Evolutionary conservation across 352 stramenopile species (phyloP).

Genomic region (Pythium coloratum): DNA sequence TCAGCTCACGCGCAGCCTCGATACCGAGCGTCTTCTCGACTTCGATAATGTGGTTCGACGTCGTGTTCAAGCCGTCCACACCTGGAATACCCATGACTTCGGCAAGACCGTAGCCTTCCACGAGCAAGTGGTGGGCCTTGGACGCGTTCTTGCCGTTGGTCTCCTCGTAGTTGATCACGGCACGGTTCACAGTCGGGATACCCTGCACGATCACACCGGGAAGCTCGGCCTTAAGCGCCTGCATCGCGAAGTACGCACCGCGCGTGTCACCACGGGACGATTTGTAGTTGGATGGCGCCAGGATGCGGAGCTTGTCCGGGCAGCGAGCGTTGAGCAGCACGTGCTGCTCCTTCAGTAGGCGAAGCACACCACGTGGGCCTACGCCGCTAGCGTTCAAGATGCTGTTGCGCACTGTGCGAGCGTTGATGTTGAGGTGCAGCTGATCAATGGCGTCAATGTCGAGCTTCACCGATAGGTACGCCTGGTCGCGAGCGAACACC

Average conservation of each 20-base stretch:
- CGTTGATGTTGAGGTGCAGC: constrained; percentile 96
- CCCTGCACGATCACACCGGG: constrained; percentile 98
- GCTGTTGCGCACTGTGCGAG: constrained; percentile 86
- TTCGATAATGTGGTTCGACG: constrained; percentile 99
- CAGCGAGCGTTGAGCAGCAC: constrained; percentile 82
- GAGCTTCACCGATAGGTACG: constrained; percentile 97
- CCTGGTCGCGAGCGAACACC: constrained; percentile 92
- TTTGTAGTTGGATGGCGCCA: constrained; percentile 87
- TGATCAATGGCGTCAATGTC: constrained; percentile 96
- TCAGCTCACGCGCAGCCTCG: constrained; percentile 96
- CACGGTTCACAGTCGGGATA: constrained; percentile 96
- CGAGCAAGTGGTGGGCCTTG: constrained; percentile 95
- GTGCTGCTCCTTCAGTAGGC: constrained; percentile 83
- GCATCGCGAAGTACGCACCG: constrained; percentile 93
- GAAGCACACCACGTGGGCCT: constrained; percentile 62
- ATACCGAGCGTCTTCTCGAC: constrained; percentile 96
- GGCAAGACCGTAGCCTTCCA: constrained; percentile 97
- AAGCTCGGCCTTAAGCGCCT: constrained; percentile 95
- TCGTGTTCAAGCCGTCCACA: constrained; percentile 95
- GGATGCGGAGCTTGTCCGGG: constrained; percentile 80
- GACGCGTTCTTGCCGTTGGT: constrained; percentile 50
- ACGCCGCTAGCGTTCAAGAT: constrained; percentile 90
- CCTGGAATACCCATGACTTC: constrained; percentile 98
- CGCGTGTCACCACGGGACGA: constrained; percentile 71
- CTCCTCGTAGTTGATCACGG: constrained; percentile 98